Conservation (phyloP, 1,139 yeast genomes). For the Pichia sp. region DNA sequence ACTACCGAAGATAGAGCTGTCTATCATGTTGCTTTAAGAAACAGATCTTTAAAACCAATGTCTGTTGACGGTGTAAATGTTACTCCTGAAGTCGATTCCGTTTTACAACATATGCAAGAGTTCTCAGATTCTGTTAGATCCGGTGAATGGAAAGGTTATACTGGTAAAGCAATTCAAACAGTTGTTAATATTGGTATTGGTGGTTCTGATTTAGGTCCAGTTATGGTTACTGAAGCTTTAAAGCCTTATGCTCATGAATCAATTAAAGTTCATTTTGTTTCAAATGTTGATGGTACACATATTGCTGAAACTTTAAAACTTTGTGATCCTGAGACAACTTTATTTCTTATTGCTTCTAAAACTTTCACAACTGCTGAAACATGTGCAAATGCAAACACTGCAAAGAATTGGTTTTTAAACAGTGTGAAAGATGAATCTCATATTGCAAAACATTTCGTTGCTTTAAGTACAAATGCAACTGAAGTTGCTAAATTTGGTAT, state of each 20-base stretch:
- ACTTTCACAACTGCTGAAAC: conserved; percentile 99
- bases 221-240: conserved; percentile 97
- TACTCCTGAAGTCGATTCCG: conserved; percentile 82
- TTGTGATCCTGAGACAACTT: conserved; percentile 82
- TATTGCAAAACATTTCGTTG: conserved; percentile 96
- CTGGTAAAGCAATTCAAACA: conserved; percentile 89
- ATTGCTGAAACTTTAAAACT: conserved; percentile 80
- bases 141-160: conserved; percentile 94
- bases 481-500: conserved; percentile 94
- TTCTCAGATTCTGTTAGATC: conserved; percentile 84
- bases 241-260: conserved; percentile 79
- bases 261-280: conserved; percentile 82
- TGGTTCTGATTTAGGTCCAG: conserved; percentile 98
- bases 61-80: conserved; percentile 84
- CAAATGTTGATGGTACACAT: conserved; percentile 98
- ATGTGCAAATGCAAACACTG: conserved; percentile 88
- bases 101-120: conserved; percentile 92
- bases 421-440: conserved; percentile 56
- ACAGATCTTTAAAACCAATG: conserved; percentile 78
- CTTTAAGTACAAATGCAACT: conserved; percentile 85
- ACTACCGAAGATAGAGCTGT: conserved; percentile 96
- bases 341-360: conserved; percentile 92
- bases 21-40: conserved; percentile 92
- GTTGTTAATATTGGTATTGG: conserved; percentile 98
- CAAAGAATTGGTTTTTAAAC: conserved; percentile 86